phyloP scores from a whole-genome alignment of 2,329 filamentous ascomycete species.

The Chaetomium strumarium region DNA sequence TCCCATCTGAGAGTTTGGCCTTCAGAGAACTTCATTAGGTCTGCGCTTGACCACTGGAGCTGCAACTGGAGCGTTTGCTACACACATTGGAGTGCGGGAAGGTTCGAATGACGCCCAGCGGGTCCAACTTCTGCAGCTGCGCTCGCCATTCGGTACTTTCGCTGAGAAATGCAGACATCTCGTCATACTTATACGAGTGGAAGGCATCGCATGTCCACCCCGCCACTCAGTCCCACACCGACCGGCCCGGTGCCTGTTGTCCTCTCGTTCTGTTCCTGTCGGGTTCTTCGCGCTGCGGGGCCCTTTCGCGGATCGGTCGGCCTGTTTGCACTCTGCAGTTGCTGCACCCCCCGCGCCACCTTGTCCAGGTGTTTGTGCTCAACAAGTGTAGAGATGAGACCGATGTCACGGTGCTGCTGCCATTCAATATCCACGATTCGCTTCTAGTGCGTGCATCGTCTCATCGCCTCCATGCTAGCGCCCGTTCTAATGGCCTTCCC shows the following conservation, averaged over 20 bases:
- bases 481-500: background rate
- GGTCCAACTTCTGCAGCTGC: background rate
- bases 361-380: background rate
- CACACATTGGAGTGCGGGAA: background rate
- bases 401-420: background rate
- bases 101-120: background rate
- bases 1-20: background rate
- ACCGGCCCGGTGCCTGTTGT: background rate
- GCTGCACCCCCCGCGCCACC: slow-evolving; percentile 1
- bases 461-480: background rate
- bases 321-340: background rate
- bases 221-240: background rate
- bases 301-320: slow-evolving; percentile 4
- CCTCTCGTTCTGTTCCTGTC: slow-evolving; percentile 1
- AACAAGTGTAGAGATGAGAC: background rate
- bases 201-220: too few relatives aligned
- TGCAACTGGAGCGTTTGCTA: background rate
- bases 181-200: too few relatives aligned
- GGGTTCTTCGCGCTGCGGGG: background rate
- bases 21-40: too few relatives aligned
- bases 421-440: background rate
- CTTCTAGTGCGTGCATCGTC: too few relatives aligned
- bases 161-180: background rate
- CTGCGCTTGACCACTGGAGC: background rate
- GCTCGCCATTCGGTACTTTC: background rate